Evolutionary conservation across 2,329 filamentous ascomycete genomes (phyloP), one percentile per base, ranked within the genome.

Genomic region (Esteya vermicola): DNA sequence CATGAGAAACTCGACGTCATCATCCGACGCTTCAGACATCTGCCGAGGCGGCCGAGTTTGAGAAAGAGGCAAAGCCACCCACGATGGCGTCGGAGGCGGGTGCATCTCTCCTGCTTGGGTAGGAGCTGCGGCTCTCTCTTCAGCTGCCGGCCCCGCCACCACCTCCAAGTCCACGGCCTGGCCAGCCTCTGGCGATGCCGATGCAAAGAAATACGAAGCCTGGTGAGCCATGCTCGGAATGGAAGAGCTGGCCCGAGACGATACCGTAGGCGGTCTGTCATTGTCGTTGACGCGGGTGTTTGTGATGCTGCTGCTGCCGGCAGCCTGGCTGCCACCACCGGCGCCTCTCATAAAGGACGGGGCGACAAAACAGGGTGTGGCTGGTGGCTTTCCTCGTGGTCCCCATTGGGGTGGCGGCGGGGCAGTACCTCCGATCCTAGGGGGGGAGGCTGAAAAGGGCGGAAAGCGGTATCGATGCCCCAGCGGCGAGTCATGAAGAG

Each of bases 391-490:
- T 20, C 36, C 37, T 8, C 27, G 32, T 7, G 30, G 35, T 2
- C 42, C 39, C 47, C 47, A 48, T 9, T 26, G n/a, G 0, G 43
- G 33, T 1, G 47, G 47, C 1, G 47, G 36, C 2, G 35, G 13
- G 4, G 20, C 43, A 9, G 21, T 35, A 10, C 31, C 40, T 5
- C 39, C 39, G 18, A 27, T 21, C 6, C 34, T 41, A 4, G 42
- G 40, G 3, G 46, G 46, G 6, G 44, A 40, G 9, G 27, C n/a
- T n/a, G 9, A 20, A 27, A 44, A 43, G 1, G 27, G 16, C 4
- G 25, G 9, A 13, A 20, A 46, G 2, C 41, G 40, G 13, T 25
- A 23, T 2, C 23, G 39, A 2, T 32, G 39, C 14, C 16, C 23
- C 4, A 38, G 36, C 12, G 41, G 37, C n/a, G 39, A 43, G 8